Evolutionary conservation across 345 rosid species (phyloP).

Genomic region (Pseudoturritis turrita): DNA sequence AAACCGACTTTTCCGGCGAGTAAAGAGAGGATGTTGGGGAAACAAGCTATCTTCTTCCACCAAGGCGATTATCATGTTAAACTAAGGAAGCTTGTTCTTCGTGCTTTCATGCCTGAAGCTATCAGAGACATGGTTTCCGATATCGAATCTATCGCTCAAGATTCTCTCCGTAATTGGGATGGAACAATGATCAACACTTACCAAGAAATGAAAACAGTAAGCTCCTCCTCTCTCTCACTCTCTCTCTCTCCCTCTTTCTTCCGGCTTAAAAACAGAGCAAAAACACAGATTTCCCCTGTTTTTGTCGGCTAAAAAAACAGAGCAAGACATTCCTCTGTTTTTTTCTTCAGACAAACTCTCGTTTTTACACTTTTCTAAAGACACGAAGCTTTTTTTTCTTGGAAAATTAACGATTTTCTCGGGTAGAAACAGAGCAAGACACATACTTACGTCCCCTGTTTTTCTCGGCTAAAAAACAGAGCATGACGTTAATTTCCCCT

Average conservation of each 20-base stretch:
- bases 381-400: too few relatives aligned
- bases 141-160: slow-evolving; percentile 51
- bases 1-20: slow-evolving; percentile 89
- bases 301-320: not conserved
- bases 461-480: not conserved
- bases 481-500: not conserved
- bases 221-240: not conserved
- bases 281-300: too few relatives aligned
- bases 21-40: slow-evolving; percentile 85
- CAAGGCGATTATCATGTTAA: slow-evolving; percentile 77
- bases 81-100: slow-evolving; percentile 74
- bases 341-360: not conserved
- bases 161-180: slow-evolving; percentile 41
- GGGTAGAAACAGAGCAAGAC: slow-evolving; percentile 25
- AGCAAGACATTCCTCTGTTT: slow-evolving; percentile 2
- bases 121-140: slow-evolving; percentile 44
- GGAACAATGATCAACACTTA: slow-evolving; percentile 56
- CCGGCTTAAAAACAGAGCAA: not conserved
- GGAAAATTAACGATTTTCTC: not conserved
- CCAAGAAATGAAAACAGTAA: slow-evolving; percentile 82
- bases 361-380: not conserved
- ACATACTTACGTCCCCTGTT: not conserved
- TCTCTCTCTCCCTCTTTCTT: not conserved
- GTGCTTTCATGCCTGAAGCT: slow-evolving; percentile 69
- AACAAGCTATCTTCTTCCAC: slow-evolving; percentile 79